These are phyloP conservation scores for Hyaloscypha hepaticicola DNA, from an alignment of 495 filamentous ascomycete species.

Conservation along the genomic window DNA sequence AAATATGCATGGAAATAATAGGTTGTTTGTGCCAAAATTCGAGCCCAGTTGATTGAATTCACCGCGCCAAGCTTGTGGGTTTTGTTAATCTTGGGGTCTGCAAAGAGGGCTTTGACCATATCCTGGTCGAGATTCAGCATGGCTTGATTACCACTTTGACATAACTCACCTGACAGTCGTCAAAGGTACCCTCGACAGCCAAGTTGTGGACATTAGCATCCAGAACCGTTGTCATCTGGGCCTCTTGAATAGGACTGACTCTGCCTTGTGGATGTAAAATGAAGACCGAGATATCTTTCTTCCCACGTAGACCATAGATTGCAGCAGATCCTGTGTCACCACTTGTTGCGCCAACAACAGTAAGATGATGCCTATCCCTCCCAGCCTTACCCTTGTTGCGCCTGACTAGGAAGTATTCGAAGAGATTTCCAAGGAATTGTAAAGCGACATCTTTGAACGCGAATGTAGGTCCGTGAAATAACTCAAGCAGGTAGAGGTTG, in stretches of 20 bases:
- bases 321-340: slow-evolving; percentile 95
- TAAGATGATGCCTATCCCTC: slow-evolving; percentile 76
- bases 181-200: slow-evolving; percentile 83
- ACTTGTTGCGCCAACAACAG: slow-evolving; percentile 87
- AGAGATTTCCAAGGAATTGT: slow-evolving; percentile 90
- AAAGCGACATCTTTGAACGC: slow-evolving; percentile 92
- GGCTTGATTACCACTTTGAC: neutral
- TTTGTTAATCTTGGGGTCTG: slow-evolving; percentile 70
- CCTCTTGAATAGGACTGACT: slow-evolving; percentile 84
- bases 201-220: slow-evolving; percentile 91
- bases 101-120: slow-evolving; percentile 90
- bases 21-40: slow-evolving; percentile 90
- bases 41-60: slow-evolving; percentile 87
- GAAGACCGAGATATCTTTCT: slow-evolving; percentile 91
- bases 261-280: slow-evolving; percentile 85
- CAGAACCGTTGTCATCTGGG: slow-evolving; percentile 89
- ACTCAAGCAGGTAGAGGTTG: slow-evolving; percentile 81
- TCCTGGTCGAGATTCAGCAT: slow-evolving; percentile 49
- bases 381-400: slow-evolving; percentile 75
- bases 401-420: slow-evolving; percentile 90
- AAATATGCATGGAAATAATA: slow-evolving; percentile 95
- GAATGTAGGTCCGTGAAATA: slow-evolving; percentile 97
- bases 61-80: slow-evolving; percentile 77
- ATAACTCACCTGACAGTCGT: slow-evolving; percentile 76
- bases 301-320: slow-evolving; percentile 94